Evolutionary conservation across 768 basidiomycete genomes (phyloP).

Genomic region (Albatrellus ellisii): DNA sequence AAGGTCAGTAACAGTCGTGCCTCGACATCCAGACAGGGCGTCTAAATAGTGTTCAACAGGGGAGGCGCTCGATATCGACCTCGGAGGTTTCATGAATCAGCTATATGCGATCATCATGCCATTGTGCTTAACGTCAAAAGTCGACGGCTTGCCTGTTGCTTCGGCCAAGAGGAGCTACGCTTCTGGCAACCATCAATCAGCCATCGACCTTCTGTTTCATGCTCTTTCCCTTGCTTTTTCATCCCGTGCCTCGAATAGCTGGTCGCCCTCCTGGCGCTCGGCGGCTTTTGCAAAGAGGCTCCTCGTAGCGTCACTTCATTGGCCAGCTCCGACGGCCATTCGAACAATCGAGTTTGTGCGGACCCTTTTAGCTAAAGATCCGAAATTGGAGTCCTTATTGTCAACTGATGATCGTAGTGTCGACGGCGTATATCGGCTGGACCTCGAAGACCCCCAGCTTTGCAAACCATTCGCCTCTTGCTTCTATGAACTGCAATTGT

Average conservation of each 20-base stretch:
- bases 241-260: constrained; percentile 42
- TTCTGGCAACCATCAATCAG: constrained; percentile 21
- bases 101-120: constrained; percentile 77
- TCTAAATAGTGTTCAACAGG: constrained; percentile 42
- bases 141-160: constrained; percentile 36
- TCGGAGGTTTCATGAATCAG: constrained; percentile 74
- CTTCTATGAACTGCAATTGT: constrained; percentile 73
- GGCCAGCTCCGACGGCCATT: constrained; percentile 54
- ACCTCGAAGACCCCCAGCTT: constrained; percentile 82
- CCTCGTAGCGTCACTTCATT: constrained; percentile 65
- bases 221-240: constrained; percentile 76
- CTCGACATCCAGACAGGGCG: background rate
- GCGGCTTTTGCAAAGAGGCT: constrained; percentile 95
- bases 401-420: constrained; percentile 76
- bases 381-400: constrained; percentile 72
- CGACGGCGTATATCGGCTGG: constrained; percentile 76
- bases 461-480: constrained; percentile 72
- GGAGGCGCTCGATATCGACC: constrained; percentile 95
- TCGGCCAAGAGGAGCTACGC: constrained; percentile 15
- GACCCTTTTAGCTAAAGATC: constrained; percentile 60
- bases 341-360: constrained; percentile 65
- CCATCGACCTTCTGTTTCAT: constrained; percentile 72
- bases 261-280: constrained; percentile 56
- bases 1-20: constrained; percentile 39
- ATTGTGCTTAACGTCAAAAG: constrained; percentile 48